Conservation (phyloP, 1,139 yeast species). For the Petasospora rhodanensis region DNA sequence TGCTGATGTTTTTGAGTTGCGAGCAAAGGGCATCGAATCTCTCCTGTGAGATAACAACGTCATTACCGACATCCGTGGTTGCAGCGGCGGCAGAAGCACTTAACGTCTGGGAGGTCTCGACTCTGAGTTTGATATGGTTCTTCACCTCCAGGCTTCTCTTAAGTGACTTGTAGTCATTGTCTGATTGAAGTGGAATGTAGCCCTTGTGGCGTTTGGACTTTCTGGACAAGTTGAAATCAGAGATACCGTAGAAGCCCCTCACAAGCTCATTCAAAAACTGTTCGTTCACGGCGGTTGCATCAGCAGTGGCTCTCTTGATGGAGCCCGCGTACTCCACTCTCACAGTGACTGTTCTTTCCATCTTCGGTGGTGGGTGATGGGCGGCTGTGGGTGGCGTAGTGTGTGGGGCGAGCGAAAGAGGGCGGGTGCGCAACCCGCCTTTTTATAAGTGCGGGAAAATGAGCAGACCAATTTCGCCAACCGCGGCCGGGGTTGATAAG, state of each 20-base stretch:
- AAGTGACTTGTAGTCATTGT: slow-evolving; percentile 42
- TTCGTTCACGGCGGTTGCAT: slow-evolving; percentile 1
- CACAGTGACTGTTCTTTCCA: slow-evolving; percentile 4
- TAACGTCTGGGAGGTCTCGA: too few species aligned
- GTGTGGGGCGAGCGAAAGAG: too few species aligned
- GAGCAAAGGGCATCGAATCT: slow-evolving; percentile 8
- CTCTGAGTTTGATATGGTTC: slow-evolving; percentile 25
- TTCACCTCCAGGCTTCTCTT: slow-evolving; percentile 39
- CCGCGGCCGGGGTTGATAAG: too few species aligned
- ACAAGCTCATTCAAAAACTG: slow-evolving; percentile 2
- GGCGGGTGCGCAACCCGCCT: too few species aligned
- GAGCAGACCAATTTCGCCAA: too few species aligned
- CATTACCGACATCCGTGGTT: not conserved
- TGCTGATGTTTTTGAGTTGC: slow-evolving; percentile 8
- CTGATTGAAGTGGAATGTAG: slow-evolving; percentile 37
- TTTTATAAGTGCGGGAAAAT: too few species aligned
- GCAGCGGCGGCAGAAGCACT: too few species aligned
- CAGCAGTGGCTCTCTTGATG: not conserved
- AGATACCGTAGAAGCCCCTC: slow-evolving; percentile 3
- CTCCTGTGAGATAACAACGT: slow-evolving; percentile 3
- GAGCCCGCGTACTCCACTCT: slow-evolving; percentile 5
- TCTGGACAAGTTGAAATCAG: slow-evolving; percentile 23
- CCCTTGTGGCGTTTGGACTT: slow-evolving; percentile 41
- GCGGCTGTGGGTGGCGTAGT: too few species aligned
- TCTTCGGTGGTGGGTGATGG: too few species aligned